Evolutionary conservation across 345 rosid species (phyloP).

Genomic region (Eucalyptus tenuipes): DNA sequence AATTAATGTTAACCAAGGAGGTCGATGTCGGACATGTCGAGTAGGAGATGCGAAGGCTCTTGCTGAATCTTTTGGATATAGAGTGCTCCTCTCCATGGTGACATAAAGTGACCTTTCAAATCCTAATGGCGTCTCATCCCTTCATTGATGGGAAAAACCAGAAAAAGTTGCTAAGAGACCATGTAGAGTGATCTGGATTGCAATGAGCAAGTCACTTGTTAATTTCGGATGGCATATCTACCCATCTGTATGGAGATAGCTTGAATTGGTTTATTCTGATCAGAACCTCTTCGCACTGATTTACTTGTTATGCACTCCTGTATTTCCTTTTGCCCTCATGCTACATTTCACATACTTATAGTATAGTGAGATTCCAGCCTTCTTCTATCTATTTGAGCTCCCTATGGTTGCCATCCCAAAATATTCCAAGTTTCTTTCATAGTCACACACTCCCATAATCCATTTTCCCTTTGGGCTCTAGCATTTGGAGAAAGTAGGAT

Average conservation of each 20-base stretch:
- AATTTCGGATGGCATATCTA: neutral
- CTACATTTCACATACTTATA: neutral
- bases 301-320: neutral
- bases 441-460: too few species aligned
- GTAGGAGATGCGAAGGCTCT: neutral
- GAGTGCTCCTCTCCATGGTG: neutral
- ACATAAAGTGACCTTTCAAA: neutral
- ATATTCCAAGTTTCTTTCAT: neutral
- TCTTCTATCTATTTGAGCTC: neutral
- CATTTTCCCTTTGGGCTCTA: neutral
- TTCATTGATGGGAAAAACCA: neutral
- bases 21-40: neutral
- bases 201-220: neutral
- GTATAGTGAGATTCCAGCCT: neutral
- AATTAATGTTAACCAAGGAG: neutral
- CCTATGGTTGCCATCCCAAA: neutral
- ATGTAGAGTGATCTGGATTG: neutral
- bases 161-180: neutral
- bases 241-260: neutral
- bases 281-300: neutral
- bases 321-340: neutral
- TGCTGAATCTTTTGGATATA: neutral
- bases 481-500: neutral
- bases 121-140: neutral
- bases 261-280: neutral